Evolutionary conservation across 176 grass and related monocot species (phyloP).

Genomic region (Ananas comosus): DNA sequence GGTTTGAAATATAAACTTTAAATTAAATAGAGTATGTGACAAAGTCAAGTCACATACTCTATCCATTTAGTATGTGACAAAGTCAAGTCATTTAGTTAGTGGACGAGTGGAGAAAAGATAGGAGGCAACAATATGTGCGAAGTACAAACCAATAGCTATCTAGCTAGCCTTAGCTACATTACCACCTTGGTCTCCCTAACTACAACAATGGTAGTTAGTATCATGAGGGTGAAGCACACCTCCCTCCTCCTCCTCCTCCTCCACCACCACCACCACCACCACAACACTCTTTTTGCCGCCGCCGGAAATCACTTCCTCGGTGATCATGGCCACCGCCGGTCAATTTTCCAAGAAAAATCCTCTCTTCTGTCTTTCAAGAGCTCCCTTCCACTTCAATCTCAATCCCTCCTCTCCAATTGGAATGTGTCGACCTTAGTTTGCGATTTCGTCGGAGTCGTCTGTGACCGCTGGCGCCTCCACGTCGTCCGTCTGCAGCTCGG

Average conservation of each 20-base stretch:
- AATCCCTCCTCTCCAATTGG: constrained; percentile 44
- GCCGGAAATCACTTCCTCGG: background rate
- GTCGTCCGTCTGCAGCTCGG: constrained; percentile 26
- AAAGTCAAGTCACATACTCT: too few species aligned
- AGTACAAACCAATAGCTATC: background rate
- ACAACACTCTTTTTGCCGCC: background rate
- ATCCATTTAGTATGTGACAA: too few species aligned
- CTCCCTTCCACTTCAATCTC: constrained; percentile 15
- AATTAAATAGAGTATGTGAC: too few species aligned
- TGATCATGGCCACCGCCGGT: background rate
- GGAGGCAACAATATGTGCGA: too few species aligned
- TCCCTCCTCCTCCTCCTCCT: constrained; percentile 28
- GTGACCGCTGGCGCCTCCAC: constrained; percentile 39
- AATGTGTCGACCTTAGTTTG: constrained; percentile 62
- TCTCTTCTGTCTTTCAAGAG: constrained; percentile 58
- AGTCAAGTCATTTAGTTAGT: too few species aligned
- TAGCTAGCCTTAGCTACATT: background rate
- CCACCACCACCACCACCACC: background rate
- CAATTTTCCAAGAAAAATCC: constrained; percentile 36
- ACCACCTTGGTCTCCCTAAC: constrained; percentile 1
- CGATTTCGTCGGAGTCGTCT: constrained; percentile 38
- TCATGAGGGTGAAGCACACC: constrained; percentile 20
- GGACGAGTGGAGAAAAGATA: too few species aligned
- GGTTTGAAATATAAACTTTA: too few species aligned
- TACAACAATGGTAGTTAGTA: constrained; percentile 24